Base-by-base conservation (phyloP, 768 basidiomycete species). In the Pleurotus djamor region DNA sequence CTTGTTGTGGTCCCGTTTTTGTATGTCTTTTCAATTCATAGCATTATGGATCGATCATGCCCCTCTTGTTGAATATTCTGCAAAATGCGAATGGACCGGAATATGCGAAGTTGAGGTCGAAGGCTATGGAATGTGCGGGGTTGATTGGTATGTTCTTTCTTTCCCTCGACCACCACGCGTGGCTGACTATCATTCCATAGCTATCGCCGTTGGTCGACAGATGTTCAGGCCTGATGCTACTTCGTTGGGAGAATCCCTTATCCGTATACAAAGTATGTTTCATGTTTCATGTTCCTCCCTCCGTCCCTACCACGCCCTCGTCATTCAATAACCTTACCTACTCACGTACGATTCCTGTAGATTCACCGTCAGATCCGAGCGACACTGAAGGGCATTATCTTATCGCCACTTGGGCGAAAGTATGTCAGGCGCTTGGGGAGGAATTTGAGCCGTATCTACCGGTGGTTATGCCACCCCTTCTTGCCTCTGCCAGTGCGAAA, bases 101-200 rank as follows among this genome's bases (percentile, higher is more conserved):
- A 52, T 87, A 90, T 69, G 76, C 80, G 28, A 88, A 86, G 67
- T 66, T 95, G 52, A 78, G 90, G 21, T 82, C 86, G 43, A 92
- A 94, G 67, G 91, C 92, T 0, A 94, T 96, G 91, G 94, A 96
- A 68, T 94, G 93, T 69, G 92, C 91, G 0, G 91, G 91, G 6
- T 75, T 94, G 17, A 89, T 93, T 61, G 93, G 93, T 93, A 43
- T 14, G 83, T 71, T 21, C 47, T 63, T 59, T 51, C 35, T 44
- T 37, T 12, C 33, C 5, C 35, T 21, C 3, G 28, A 28, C 21
- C 36, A n/a, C 45, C 12, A 47, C 45, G 7, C 9, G n/a, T 14
- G 37, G 32, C 48, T 43, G 34, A 33, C 34, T 33, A 43, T n/a
- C 12, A n/a, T 33, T 14, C 33, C 4, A 35, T 51, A 94, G 93